These are phyloP conservation scores for Tuber magnatum DNA, from an alignment of 495 filamentous ascomycete genomes.

Conservation along the genomic window DNA sequence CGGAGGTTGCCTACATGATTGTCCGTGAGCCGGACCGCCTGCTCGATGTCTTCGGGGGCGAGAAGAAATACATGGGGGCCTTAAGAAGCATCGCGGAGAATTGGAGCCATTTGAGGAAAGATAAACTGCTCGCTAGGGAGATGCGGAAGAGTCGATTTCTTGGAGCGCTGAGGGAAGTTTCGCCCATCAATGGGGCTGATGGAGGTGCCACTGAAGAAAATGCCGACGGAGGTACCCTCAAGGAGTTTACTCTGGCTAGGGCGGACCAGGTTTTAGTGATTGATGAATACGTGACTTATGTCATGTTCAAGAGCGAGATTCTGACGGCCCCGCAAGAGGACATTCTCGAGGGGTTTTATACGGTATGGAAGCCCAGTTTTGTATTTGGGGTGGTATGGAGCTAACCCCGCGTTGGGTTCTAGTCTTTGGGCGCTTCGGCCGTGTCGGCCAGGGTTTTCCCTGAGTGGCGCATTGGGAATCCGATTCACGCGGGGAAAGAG, in stretches of 20 bases:
- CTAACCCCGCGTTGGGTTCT: constrained; percentile 13
- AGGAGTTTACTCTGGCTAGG: constrained; percentile 64
- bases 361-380: constrained; percentile 33
- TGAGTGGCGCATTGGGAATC: constrained; percentile 51
- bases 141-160: constrained; percentile 73
- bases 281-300: constrained; percentile 79
- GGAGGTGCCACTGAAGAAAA: constrained; percentile 46
- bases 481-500: constrained; percentile 46
- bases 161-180: constrained; percentile 68
- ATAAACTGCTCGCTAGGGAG: constrained; percentile 65
- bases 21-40: constrained; percentile 71
- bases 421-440: constrained; percentile 52
- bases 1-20: constrained; percentile 71
- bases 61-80: constrained; percentile 77
- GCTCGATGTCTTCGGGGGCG: constrained; percentile 65
- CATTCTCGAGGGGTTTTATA: constrained; percentile 72
- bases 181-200: constrained; percentile 44
- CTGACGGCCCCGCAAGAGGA: constrained; percentile 85
- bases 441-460: constrained; percentile 57
- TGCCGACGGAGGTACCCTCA: constrained; percentile 63
- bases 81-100: constrained; percentile 69
- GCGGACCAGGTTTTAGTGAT: constrained; percentile 68
- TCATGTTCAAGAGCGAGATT: constrained; percentile 71
- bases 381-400: neutral
- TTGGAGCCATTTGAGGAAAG: constrained; percentile 59